These are phyloP conservation scores for Stephanodiscus minutulus DNA, from an alignment of 108 stramenopile genomes.

Conservation along the genomic window DNA sequence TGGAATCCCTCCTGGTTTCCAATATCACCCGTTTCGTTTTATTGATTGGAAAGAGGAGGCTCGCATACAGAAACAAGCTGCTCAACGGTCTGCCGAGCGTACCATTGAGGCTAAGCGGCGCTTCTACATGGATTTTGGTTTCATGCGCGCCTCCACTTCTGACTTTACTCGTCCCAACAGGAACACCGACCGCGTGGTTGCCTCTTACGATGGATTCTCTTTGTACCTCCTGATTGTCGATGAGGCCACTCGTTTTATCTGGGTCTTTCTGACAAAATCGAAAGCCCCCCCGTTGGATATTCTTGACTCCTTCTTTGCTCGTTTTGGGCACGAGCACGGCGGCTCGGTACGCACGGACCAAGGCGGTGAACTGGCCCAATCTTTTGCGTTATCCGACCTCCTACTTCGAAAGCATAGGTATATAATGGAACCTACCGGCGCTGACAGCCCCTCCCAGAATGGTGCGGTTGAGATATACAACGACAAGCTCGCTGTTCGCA, in stretches of 20 bases:
- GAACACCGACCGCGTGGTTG: neutral
- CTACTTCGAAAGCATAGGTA: neutral
- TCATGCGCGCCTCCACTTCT: constrained; percentile 3
- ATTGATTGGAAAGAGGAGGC: no score
- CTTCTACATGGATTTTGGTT: constrained; percentile 28
- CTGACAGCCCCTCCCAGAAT: neutral
- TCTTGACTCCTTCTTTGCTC: neutral
- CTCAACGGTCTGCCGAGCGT: no score
- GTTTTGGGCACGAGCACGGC: neutral
- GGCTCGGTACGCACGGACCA: neutral
- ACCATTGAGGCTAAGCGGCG: no score
- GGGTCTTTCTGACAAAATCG: neutral
- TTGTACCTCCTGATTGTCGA: neutral
- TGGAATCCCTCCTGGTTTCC: no score
- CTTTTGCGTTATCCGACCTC: neutral
- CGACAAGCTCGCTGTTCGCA: neutral
- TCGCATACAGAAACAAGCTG: no score
- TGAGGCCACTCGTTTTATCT: neutral
- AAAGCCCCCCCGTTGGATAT: neutral
- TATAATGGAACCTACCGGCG: neutral
- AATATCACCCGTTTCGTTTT: no score
- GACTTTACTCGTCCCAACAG: neutral
- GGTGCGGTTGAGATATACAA: neutral
- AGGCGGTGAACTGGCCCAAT: neutral
- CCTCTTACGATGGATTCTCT: neutral